phyloP scores from a whole-genome alignment of 2,329 filamentous ascomycete species.

The Fusarium fracticaudum region DNA sequence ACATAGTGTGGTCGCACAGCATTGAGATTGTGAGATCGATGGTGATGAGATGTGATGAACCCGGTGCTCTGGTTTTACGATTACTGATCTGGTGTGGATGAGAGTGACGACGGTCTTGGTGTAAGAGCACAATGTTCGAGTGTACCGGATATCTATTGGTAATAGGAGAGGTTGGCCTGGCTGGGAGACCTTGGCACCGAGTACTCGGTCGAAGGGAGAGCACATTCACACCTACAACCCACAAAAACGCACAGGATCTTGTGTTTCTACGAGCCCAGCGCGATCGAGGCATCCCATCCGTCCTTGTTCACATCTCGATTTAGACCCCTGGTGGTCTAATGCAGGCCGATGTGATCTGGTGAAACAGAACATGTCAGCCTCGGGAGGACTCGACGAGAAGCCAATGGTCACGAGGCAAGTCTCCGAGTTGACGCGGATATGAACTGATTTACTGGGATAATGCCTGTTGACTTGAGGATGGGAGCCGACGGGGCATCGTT shows the following conservation, averaged over 20 bases:
- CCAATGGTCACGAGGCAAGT: constrained; percentile 21
- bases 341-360: constrained; percentile 41
- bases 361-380: constrained; percentile 24
- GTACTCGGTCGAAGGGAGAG: background rate
- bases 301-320: constrained; percentile 33
- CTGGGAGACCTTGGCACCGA: background rate
- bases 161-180: background rate
- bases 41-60: constrained; percentile 27
- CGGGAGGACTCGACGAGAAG: constrained; percentile 16
- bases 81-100: constrained; percentile 6
- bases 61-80: constrained; percentile 19
- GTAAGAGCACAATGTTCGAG: background rate
- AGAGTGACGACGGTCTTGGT: constrained; percentile 1
- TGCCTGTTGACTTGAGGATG: background rate
- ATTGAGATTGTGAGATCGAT: constrained; percentile 16
- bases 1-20: constrained; percentile 26
- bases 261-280: constrained; percentile 7
- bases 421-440: constrained; percentile 7
- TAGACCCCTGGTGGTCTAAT: constrained; percentile 35
- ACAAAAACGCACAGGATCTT: constrained; percentile 1
- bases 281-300: constrained; percentile 17
- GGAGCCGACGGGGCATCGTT: background rate
- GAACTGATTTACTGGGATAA: constrained; percentile 6
- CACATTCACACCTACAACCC: background rate
- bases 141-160: background rate